phyloP scores from a whole-genome alignment of 1,284 basidiomycete species.

The Ustilago shanxiensis region DNA sequence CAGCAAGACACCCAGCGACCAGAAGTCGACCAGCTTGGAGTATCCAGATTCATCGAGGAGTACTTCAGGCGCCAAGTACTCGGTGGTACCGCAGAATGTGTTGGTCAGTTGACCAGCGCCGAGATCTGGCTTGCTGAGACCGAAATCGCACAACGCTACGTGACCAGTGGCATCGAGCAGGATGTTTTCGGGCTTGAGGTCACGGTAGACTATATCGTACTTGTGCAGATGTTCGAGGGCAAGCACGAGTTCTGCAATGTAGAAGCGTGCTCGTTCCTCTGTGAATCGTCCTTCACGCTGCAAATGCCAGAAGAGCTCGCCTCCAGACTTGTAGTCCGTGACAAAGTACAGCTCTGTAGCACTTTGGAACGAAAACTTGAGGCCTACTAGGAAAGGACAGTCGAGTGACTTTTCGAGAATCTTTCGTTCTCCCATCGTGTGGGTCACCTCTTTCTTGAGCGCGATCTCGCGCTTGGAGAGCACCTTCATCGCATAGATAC shows the following conservation, averaged over 20 bases:
- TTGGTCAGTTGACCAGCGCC: conserved; percentile 94
- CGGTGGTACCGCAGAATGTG: conserved; percentile 91
- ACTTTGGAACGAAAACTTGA: conserved; percentile 99
- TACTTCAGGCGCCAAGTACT: conserved; percentile 96
- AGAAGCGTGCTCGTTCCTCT: conserved; percentile 91
- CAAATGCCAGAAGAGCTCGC: conserved; percentile 95
- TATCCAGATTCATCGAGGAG: conserved; percentile 99
- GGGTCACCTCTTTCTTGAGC: conserved; percentile 98
- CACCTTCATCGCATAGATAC: conserved; percentile 99
- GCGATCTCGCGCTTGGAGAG: conserved; percentile 98
- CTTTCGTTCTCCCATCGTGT: conserved; percentile 99
- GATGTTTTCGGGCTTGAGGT: conserved; percentile 98
- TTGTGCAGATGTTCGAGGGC: conserved; percentile 96
- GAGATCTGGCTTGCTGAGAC: conserved; percentile 94
- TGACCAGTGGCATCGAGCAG: conserved; percentile 96
- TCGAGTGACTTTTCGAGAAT: conserved; percentile 94
- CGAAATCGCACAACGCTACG: conserved; percentile 98
- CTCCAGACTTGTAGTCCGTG: conserved; percentile 98
- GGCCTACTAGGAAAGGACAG: conserved; percentile 95
- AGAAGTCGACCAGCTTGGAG: conserved; percentile 98
- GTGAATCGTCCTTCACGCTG: conserved; percentile 97
- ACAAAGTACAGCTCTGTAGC: conserved; percentile 95
- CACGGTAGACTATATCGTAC: conserved; percentile 98
- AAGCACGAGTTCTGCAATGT: conserved; percentile 93
- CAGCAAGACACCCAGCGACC: conserved; percentile 81